These are phyloP conservation scores for Heritiera littoralis DNA, from an alignment of 345 rosid species.

Conservation along the genomic window DNA sequence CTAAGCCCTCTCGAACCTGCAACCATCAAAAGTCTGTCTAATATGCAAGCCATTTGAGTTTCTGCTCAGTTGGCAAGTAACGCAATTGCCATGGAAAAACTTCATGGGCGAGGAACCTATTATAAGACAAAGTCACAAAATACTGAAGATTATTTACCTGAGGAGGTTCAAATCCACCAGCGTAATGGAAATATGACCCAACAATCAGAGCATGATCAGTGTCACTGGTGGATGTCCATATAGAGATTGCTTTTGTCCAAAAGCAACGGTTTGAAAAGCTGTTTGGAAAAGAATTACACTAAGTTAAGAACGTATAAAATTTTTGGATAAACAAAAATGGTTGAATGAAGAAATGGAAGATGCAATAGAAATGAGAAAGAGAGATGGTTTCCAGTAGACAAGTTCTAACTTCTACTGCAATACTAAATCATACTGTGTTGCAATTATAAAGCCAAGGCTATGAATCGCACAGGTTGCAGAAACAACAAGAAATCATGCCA, in stretches of 20 bases:
- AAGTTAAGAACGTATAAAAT: no score
- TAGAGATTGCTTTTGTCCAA: slow-evolving; percentile 87
- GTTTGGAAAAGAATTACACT: slow-evolving; percentile 17
- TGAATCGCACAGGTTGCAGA: not conserved
- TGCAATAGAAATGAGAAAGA: not conserved
- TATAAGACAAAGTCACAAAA: not conserved
- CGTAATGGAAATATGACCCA: slow-evolving; percentile 85
- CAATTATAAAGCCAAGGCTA: not conserved
- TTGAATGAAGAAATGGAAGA: not conserved
- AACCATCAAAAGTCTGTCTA: no score
- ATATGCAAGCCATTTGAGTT: no score
- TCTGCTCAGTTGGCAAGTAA: no score
- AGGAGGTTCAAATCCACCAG: slow-evolving; percentile 90
- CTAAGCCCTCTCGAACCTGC: no score
- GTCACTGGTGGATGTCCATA: slow-evolving; percentile 94
- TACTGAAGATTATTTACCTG: slow-evolving; percentile 43
- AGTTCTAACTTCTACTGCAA: not conserved
- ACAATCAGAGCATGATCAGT: slow-evolving; percentile 84
- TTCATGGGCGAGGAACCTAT: not conserved
- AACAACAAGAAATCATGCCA: not conserved
- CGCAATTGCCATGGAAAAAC: not conserved
- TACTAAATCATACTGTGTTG: not conserved
- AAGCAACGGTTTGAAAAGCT: slow-evolving; percentile 94
- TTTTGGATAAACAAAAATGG: not conserved
- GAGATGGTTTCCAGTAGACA: not conserved